Evolutionary conservation across 345 rosid species (phyloP), one percentile per base, ranked within the genome.

Genomic region (Geranium brycei): DNA sequence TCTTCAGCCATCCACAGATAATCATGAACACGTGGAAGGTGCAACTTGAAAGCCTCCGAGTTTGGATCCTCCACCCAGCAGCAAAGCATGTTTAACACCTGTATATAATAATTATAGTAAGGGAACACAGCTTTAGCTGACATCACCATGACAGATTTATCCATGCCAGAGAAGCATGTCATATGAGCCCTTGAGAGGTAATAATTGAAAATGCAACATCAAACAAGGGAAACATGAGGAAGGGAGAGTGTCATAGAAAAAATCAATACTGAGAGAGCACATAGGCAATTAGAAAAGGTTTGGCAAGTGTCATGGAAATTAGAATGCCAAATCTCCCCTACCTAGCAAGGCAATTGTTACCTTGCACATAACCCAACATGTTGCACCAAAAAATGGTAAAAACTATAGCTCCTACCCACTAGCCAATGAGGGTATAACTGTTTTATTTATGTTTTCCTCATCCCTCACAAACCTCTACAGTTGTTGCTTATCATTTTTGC

Each of bases 51-150:
- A 73, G 97, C 91, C 74, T 91, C 96, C 60, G 99, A 91, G 65
- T 88, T 88, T 68, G 95, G 96, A 72, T 93, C 96, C 72, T 93
- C 99, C 68, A 84, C 92, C 99, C 99, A 91, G 73, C 97, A 91
- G 77, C 96, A 93, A 71, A 93, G 91, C 97, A 93, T 88, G 74
- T 93, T 90, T 68, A 93, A 73, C 72, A 84, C 97, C 99, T 93
- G 73, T 68, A 58, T n/a, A 69, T 62, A 58, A 62, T 31, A 28
- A 17, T 19, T 61, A 67, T 23, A 13, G 57, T 7, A 61, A 47
- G 72, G 47, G 10, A 30, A 53, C 5, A 1, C 19, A 59, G 19
- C 19, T 14, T 53, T 38, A 72, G 58, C 17, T 58, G 60, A 62
- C 4, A 62, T 62, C 40, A 51, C 11, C 53, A 47, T 47, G 53